Evolutionary conservation across 208 protist genomes (phyloP).

Genomic region (Acanthamoeba healyi): DNA sequence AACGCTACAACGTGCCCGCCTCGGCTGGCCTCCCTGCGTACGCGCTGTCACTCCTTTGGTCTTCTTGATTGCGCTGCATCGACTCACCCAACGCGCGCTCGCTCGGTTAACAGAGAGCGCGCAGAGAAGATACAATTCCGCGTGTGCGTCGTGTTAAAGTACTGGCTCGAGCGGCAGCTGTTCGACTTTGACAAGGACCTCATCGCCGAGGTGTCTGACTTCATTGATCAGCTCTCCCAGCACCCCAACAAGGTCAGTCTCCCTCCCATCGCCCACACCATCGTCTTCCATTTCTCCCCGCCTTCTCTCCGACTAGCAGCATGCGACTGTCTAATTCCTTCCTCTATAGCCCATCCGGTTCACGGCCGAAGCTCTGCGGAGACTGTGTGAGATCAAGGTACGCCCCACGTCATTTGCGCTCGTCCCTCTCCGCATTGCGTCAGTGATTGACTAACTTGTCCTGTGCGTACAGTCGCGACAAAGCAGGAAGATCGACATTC

Average conservation of each 20-base stretch:
- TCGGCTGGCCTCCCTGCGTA: background rate
- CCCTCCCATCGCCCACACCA: too few relatives aligned
- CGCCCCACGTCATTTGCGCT: background rate
- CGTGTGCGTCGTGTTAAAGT: slow-evolving; percentile 76
- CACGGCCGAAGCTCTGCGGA: background rate
- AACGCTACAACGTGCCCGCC: slow-evolving; percentile 47
- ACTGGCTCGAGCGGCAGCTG: slow-evolving; percentile 75
- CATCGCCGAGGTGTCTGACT: slow-evolving; percentile 33
- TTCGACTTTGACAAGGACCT: slow-evolving; percentile 71
- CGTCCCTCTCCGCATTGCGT: background rate
- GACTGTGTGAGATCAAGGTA: background rate
- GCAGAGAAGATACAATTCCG: slow-evolving; percentile 64
- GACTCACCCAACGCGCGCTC: slow-evolving; percentile 8
- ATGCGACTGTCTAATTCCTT: background rate
- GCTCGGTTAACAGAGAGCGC: background rate
- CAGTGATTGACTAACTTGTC: background rate
- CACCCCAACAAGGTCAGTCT: too few relatives aligned
- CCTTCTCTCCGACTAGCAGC: background rate
- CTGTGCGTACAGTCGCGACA: background rate
- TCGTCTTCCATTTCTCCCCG: too few relatives aligned
- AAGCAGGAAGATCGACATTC: background rate
- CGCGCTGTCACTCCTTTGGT: too few relatives aligned
- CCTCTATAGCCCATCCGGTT: background rate
- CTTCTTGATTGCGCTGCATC: too few relatives aligned
- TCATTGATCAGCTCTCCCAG: background rate